Evolutionary conservation across 225 moss, liverwort and hornwort species (phyloP).

Genomic region (Polytrichum commune): DNA sequence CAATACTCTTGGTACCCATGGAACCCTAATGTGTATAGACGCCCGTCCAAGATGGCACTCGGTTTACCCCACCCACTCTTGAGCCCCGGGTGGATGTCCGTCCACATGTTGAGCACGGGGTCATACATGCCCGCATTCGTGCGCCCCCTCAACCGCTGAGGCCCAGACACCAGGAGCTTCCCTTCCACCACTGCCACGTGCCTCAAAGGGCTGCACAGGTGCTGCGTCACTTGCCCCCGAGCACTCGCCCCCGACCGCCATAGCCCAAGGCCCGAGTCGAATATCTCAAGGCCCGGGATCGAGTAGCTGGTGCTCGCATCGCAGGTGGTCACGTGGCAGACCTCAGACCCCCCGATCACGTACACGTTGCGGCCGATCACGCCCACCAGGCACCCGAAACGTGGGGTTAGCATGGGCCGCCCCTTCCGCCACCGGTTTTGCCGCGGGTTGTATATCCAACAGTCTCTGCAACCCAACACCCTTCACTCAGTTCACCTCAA

Average conservation of each 20-base stretch:
- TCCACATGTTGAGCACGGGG: conserved; percentile 35
- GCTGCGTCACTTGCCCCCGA: conserved; percentile 37
- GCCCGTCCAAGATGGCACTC: conserved; percentile 51
- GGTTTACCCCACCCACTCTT: conserved; percentile 49
- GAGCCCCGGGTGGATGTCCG: conserved; percentile 45
- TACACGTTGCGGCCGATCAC: conserved; percentile 35
- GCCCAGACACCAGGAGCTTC: conserved; percentile 44
- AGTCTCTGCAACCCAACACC: conserved; percentile 26
- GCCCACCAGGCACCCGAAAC: conserved; percentile 42
- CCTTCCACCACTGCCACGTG: conserved; percentile 44
- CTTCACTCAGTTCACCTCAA: not conserved
- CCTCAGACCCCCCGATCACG: conserved; percentile 46
- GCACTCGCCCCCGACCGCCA: conserved; percentile 49
- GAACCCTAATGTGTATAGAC: conserved; percentile 43
- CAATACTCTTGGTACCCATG: conserved; percentile 48
- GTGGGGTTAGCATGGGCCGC: conserved; percentile 44
- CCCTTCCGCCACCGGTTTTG: conserved; percentile 47
- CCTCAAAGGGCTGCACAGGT: conserved; percentile 47
- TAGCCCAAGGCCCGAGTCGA: conserved; percentile 8
- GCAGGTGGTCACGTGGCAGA: conserved; percentile 46
- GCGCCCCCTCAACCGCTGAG: conserved; percentile 37
- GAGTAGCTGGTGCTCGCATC: conserved; percentile 45
- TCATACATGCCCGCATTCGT: conserved; percentile 49
- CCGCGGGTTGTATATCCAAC: conserved; percentile 46
- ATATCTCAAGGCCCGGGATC: conserved; percentile 46